Conservation (phyloP, 768 basidiomycete genomes). For the Tubosaeta sp. region DNA sequence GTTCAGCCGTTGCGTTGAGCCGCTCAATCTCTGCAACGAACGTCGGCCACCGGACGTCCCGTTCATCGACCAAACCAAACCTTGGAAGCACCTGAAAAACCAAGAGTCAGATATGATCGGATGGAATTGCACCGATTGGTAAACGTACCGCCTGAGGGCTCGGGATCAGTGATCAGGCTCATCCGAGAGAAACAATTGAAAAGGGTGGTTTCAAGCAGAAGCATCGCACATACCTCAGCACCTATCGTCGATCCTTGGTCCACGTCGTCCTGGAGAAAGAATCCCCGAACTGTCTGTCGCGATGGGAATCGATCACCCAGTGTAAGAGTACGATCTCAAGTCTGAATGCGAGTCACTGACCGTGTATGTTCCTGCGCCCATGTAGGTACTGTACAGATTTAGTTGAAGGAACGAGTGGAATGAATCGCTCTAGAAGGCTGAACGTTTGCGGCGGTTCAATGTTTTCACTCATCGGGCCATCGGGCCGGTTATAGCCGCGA, state of each 20-base stretch:
- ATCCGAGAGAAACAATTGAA: neutral
- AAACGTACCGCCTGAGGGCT: constrained; percentile 13
- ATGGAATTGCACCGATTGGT: neutral
- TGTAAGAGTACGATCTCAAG: neutral
- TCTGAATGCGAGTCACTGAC: constrained; percentile 1
- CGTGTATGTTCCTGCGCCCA: constrained; percentile 12
- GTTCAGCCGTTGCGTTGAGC: constrained; percentile 27
- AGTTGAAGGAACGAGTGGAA: neutral
- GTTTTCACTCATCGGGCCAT: no score
- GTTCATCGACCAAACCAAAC: constrained; percentile 37
- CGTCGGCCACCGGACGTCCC: constrained; percentile 44
- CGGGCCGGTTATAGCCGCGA: no score
- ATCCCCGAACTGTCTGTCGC: constrained; percentile 14
- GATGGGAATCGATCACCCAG: neutral
- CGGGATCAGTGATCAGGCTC: neutral
- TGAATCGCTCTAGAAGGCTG: neutral
- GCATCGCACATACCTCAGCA: constrained; percentile 5
- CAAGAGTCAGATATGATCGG: neutral
- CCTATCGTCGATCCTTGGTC: neutral
- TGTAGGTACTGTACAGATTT: neutral
- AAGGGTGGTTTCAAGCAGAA: neutral
- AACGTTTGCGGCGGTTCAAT: no score
- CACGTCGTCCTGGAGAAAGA: constrained; percentile 20
- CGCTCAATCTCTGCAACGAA: constrained; percentile 39
- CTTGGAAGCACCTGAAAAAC: constrained; percentile 16